phyloP scores from a whole-genome alignment of 805 yeast genomes.

The Scheffersomyces spartinae region DNA sequence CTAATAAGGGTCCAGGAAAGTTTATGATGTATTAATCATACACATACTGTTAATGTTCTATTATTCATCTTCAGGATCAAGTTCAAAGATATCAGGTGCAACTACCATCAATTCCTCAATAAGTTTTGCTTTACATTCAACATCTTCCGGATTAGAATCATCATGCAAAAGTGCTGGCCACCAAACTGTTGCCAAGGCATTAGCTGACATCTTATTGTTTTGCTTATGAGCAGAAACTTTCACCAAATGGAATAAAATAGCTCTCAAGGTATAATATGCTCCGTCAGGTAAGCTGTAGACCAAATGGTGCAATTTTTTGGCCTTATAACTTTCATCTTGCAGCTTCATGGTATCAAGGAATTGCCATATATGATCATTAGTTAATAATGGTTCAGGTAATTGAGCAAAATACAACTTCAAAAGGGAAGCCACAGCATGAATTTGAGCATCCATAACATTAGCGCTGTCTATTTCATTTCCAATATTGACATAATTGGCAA shows the following conservation, averaged over 20 bases:
- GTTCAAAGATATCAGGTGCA: conserved; percentile 69
- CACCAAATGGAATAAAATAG: conserved; percentile 75
- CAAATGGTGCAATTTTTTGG: conserved; percentile 73
- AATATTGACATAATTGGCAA: conserved; percentile 42
- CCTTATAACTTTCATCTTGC: conserved; percentile 33
- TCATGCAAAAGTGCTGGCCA: conserved; percentile 78
- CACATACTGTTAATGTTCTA: background rate
- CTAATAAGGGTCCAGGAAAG: background rate
- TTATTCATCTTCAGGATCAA: conserved; percentile 27
- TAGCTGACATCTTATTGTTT: conserved; percentile 69
- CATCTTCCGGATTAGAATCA: conserved; percentile 57
- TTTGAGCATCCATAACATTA: conserved; percentile 61
- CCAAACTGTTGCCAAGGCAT: conserved; percentile 85
- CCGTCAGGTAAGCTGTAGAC: conserved; percentile 91
- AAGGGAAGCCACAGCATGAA: conserved; percentile 79
- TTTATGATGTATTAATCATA: background rate
- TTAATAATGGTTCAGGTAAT: conserved; percentile 79
- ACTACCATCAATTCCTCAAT: conserved; percentile 77
- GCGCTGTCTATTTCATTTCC: conserved; percentile 29
- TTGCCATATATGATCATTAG: conserved; percentile 45
- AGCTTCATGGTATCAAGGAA: conserved; percentile 60
- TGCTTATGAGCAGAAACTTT: conserved; percentile 54
- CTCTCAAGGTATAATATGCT: conserved; percentile 82
- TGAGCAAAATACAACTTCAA: conserved; percentile 74
- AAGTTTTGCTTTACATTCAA: conserved; percentile 64